Conservation (phyloP, 352 stramenopile genomes). For the Globisporangium yorkense region DNA sequence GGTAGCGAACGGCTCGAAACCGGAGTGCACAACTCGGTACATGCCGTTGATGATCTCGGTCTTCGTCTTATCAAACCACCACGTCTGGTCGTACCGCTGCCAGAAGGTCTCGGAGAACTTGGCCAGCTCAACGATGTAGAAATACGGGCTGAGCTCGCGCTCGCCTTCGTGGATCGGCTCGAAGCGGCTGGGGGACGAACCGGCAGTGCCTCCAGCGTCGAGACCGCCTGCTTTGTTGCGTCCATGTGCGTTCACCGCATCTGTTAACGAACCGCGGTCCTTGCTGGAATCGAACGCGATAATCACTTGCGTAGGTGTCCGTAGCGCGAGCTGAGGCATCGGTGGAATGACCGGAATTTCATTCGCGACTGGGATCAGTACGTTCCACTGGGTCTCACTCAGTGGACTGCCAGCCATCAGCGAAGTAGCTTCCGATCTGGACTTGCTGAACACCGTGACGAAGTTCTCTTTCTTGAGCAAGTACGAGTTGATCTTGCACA, state of each 20-base stretch:
- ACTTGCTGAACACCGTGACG: neutral
- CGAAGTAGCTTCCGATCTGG: neutral
- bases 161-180: slow-evolving; percentile 27
- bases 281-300: slow-evolving; percentile 14
- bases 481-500: slow-evolving; percentile 7
- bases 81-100: slow-evolving; percentile 66
- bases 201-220: neutral
- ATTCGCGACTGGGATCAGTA: slow-evolving; percentile 23
- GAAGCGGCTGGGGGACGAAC: slow-evolving; percentile 5
- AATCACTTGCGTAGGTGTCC: slow-evolving; percentile 17
- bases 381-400: slow-evolving; percentile 14
- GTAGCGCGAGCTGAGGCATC: slow-evolving; percentile 16
- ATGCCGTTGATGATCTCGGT: slow-evolving; percentile 52
- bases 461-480: slow-evolving; percentile 1
- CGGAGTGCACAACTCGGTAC: slow-evolving; percentile 51
- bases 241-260: neutral
- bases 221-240: neutral
- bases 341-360: slow-evolving; percentile 8
- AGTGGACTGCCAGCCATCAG: slow-evolving; percentile 10
- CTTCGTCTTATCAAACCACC: slow-evolving; percentile 82
- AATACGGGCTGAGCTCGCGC: slow-evolving; percentile 39
- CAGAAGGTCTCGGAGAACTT: slow-evolving; percentile 66
- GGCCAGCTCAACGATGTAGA: slow-evolving; percentile 60
- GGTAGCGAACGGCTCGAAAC: slow-evolving; percentile 28
- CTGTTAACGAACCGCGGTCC: neutral